Conservation (phyloP, 179 eudicot species). For the Carnegiea gigantea region DNA sequence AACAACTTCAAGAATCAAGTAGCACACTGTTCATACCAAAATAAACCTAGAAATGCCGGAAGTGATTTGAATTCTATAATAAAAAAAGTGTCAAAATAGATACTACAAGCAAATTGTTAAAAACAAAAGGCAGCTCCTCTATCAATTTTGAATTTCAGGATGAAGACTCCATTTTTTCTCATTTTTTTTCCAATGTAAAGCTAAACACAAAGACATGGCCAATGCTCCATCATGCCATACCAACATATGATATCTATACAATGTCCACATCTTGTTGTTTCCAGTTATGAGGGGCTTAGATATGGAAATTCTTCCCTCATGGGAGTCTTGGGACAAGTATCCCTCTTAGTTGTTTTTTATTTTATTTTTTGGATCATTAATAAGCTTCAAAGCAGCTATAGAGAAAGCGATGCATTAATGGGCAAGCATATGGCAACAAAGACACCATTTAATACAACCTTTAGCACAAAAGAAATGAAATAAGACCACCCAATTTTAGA, state of each 20-base stretch:
- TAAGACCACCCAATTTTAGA: too few relatives aligned
- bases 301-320: not conserved
- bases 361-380: too few relatives aligned
- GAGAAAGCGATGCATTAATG: too few relatives aligned
- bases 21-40: not conserved
- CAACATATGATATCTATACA: not conserved
- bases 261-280: not conserved
- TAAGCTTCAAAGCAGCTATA: too few relatives aligned
- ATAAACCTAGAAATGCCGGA: not conserved
- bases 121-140: not conserved
- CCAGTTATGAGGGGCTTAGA: not conserved
- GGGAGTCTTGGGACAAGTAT: not conserved
- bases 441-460: too few relatives aligned
- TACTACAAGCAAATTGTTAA: not conserved
- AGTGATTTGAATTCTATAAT: not conserved
- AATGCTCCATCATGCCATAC: not conserved
- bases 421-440: too few relatives aligned
- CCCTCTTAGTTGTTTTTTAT: not conserved
- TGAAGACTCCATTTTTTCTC: not conserved
- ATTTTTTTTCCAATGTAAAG: not conserved
- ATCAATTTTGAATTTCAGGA: not conserved
- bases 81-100: not conserved
- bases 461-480: too few relatives aligned
- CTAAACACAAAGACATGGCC: not conserved
- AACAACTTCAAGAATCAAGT: not conserved